A percentile compares a stretch with the other conserved stretches of the same genome.
These are phyloP conservation scores for Strobilomyces echinocephalus DNA, from an alignment of 768 basidiomycete genomes.

Conservation along the genomic window DNA sequence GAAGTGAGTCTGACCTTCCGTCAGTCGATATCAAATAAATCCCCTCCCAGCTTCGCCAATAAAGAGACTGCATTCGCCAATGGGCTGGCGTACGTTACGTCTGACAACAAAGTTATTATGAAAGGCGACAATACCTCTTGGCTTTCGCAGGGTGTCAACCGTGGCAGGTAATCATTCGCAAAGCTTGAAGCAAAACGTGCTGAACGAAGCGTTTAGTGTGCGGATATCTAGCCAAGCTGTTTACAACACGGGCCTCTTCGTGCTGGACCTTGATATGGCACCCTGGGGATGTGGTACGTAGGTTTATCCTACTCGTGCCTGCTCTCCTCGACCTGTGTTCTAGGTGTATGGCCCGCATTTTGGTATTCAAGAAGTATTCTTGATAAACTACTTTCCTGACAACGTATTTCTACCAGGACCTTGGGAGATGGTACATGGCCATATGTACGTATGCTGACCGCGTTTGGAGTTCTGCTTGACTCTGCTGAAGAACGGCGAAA, in stretches of 20 bases:
- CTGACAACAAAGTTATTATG: constrained; percentile 64
- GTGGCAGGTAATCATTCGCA: constrained; percentile 48
- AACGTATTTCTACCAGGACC: constrained; percentile 20
- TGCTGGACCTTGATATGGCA: constrained; percentile 77
- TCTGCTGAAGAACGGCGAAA: constrained; percentile 59
- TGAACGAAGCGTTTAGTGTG: constrained; percentile 43
- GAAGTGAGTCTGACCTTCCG: constrained; percentile 42
- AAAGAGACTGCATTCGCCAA: constrained; percentile 45
- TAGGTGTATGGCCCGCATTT: constrained; percentile 81
- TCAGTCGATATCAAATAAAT: constrained; percentile 1
- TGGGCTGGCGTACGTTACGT: constrained; percentile 53
- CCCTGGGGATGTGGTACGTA: constrained; percentile 80
- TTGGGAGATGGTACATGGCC: constrained; percentile 59
- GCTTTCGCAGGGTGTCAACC: constrained; percentile 48
- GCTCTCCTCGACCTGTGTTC: constrained; percentile 2
- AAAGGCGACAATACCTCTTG: constrained; percentile 65
- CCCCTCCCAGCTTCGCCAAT: constrained; percentile 55
- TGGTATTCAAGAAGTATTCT: constrained; percentile 42
- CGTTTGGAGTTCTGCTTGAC: constrained; percentile 2
- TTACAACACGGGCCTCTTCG: constrained; percentile 77
- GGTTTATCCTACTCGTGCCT: not conserved
- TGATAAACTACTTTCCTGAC: constrained; percentile 1
- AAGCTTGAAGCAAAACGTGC: constrained; percentile 1
- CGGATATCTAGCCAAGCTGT: constrained; percentile 62
- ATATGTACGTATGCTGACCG: constrained; percentile 37